Evolutionary conservation across 2,329 filamentous ascomycete genomes (phyloP).

Genomic region (Colletotrichum sp.): DNA sequence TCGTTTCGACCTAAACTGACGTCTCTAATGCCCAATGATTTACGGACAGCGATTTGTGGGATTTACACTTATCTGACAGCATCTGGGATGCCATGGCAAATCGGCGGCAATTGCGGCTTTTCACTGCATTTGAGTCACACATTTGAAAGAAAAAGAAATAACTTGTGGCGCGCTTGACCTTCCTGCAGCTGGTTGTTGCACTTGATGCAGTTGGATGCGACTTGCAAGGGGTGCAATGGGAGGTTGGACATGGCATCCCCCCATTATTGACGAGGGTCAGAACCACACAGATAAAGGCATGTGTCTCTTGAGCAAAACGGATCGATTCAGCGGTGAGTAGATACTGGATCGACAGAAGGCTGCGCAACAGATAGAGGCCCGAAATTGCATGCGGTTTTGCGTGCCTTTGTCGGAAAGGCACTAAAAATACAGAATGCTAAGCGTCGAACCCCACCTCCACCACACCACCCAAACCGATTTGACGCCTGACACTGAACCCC

Average conservation of each 20-base stretch:
- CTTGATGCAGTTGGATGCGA: neutral
- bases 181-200: neutral
- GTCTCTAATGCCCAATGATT: neutral
- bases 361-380: neutral
- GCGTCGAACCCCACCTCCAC: neutral
- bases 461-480: neutral
- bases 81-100: neutral
- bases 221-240: neutral
- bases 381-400: neutral
- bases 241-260: neutral
- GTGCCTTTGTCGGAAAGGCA: neutral
- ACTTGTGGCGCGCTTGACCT: neutral
- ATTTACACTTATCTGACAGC: neutral
- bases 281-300: neutral
- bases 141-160: neutral
- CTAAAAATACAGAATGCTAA: neutral
- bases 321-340: neutral
- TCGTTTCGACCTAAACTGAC: neutral
- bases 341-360: neutral
- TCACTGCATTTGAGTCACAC: neutral
- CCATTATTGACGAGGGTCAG: neutral
- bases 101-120: neutral
- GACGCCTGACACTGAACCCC: neutral
- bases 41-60: neutral
- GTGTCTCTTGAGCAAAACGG: neutral